These are phyloP conservation scores for Colletotrichum spaethianum DNA, from an alignment of 2,329 filamentous ascomycete genomes.

Conservation along the genomic window DNA sequence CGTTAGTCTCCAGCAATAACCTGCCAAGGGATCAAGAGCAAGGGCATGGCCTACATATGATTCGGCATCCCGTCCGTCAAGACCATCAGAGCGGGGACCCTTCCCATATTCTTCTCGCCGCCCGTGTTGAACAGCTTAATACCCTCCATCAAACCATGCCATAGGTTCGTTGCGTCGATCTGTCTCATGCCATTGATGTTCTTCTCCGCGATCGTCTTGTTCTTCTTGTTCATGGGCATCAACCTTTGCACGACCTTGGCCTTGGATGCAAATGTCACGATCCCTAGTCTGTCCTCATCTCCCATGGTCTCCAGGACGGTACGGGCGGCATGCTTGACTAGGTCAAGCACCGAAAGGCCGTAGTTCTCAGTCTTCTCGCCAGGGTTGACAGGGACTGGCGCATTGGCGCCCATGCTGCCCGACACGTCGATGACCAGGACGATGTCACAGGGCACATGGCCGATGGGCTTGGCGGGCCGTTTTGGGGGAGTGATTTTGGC, in stretches of 20 bases:
- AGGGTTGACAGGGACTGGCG: constrained; percentile 58
- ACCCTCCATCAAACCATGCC: constrained; percentile 68
- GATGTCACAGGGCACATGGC: constrained; percentile 70
- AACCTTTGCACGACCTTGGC: constrained; percentile 62
- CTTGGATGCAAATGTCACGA: constrained; percentile 66
- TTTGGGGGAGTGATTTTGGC: constrained; percentile 62
- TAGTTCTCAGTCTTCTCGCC: constrained; percentile 60
- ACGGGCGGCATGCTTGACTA: constrained; percentile 71
- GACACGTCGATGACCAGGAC: constrained; percentile 75
- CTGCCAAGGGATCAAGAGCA: not conserved
- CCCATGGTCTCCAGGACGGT: constrained; percentile 71
- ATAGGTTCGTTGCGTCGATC: constrained; percentile 66
- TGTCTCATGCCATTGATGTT: constrained; percentile 60
- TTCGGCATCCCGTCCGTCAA: constrained; percentile 71
- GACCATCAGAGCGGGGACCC: constrained; percentile 66
- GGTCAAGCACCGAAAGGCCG: constrained; percentile 69
- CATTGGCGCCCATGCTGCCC: constrained; percentile 65
- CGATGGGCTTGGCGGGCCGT: constrained; percentile 47
- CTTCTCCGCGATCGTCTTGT: constrained; percentile 59
- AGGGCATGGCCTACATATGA: constrained; percentile 55
- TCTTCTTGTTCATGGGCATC: constrained; percentile 59
- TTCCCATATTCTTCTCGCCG: constrained; percentile 46
- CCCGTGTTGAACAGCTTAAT: constrained; percentile 61
- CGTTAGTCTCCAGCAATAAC: not conserved
- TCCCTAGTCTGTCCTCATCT: constrained; percentile 68